Evolutionary conservation across 768 basidiomycete species (phyloP).

Genomic region (Gymnopilus junonius): DNA sequence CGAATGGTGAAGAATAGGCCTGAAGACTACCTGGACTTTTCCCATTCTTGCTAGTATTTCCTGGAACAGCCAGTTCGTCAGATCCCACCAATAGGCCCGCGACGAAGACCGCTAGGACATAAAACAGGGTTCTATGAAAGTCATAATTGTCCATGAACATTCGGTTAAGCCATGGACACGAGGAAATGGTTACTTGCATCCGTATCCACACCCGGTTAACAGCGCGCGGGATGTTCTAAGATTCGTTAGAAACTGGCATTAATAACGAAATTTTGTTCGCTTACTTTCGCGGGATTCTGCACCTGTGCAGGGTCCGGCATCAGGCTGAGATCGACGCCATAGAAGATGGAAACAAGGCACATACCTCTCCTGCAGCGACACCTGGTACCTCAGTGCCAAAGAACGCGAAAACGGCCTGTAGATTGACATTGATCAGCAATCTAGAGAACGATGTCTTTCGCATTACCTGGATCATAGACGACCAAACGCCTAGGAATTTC

Average conservation of each 20-base stretch:
- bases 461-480: slow-evolving; percentile 18
- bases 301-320: slow-evolving; percentile 4
- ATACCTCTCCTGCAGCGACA: slow-evolving; percentile 21
- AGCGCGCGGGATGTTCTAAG: slow-evolving; percentile 22
- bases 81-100: slow-evolving; percentile 45
- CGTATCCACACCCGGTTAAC: slow-evolving; percentile 24
- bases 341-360: background rate
- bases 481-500: slow-evolving; percentile 20
- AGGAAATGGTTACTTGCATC: slow-evolving; percentile 16
- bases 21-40: slow-evolving; percentile 25
- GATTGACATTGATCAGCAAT: background rate
- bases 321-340: background rate
- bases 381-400: slow-evolving; percentile 23
- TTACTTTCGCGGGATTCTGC: slow-evolving; percentile 16
- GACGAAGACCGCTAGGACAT: slow-evolving; percentile 36
- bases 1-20: slow-evolving; percentile 37
- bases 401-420: slow-evolving; percentile 22
- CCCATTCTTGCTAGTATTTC: slow-evolving; percentile 18
- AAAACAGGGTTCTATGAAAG: slow-evolving; percentile 28
- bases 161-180: background rate
- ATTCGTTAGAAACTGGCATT: background rate
- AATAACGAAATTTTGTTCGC: background rate
- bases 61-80: slow-evolving; percentile 28
- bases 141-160: background rate
- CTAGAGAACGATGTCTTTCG: background rate